Conservation (phyloP, 1,139 yeast genomes). For the Debaryomyces udenii region DNA sequence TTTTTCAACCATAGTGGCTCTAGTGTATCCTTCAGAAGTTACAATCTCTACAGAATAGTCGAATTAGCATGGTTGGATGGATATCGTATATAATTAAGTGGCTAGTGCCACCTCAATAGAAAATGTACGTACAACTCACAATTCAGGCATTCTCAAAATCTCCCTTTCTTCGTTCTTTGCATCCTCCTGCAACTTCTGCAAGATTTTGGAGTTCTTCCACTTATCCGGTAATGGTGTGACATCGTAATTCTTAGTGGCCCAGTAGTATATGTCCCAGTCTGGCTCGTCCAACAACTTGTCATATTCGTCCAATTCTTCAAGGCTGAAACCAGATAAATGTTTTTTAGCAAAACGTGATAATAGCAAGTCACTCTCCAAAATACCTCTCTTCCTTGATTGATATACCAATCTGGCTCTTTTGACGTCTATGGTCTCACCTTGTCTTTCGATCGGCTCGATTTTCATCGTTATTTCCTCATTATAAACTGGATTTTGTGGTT, state of each 20-base stretch:
- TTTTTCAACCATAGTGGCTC: too few species aligned
- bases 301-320: constrained; percentile 78
- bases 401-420: constrained; percentile 86
- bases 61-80: too few species aligned
- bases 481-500: constrained; percentile 49
- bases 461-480: constrained; percentile 46
- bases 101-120: neutral
- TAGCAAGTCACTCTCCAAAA: constrained; percentile 86
- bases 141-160: constrained; percentile 83
- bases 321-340: constrained; percentile 60
- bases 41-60: too few species aligned
- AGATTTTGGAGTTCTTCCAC: constrained; percentile 72
- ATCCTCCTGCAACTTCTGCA: constrained; percentile 68
- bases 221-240: constrained; percentile 84
- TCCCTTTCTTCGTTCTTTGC: constrained; percentile 74
- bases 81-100: too few species aligned
- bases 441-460: constrained; percentile 75
- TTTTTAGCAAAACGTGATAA: constrained; percentile 84
- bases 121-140: constrained; percentile 19
- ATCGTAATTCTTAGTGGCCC: constrained; percentile 87
- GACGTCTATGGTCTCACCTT: constrained; percentile 71
- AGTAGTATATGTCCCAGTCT: constrained; percentile 98
- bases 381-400: constrained; percentile 95
- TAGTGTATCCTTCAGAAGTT: too few species aligned
- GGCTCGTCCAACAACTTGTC: constrained; percentile 85